Conservation (phyloP, 805 yeast species). For the Wickerhamomyces bisporus region DNA sequence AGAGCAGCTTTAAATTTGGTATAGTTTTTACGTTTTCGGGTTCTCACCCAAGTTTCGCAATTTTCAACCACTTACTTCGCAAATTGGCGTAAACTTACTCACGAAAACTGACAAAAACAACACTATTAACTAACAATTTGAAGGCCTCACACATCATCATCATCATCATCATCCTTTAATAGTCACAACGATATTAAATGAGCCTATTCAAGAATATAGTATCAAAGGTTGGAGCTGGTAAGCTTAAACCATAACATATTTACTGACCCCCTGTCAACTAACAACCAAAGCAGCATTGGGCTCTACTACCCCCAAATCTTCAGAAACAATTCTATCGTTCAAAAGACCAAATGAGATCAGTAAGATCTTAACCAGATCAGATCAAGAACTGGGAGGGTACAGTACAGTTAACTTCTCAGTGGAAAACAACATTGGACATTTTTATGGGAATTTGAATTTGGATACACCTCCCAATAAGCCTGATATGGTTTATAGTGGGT, state of each 20-base stretch:
- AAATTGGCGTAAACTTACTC: too few species aligned
- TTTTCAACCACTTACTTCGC: too few species aligned
- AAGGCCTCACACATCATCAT: neutral
- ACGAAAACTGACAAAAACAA: too few species aligned
- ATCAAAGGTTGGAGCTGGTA: neutral
- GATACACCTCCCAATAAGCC: slow-evolving; percentile 65
- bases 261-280: too few species aligned
- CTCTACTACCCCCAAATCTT: slow-evolving; percentile 16
- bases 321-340: slow-evolving; percentile 53
- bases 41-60: too few species aligned
- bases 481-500: slow-evolving; percentile 58
- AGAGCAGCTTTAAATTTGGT: too few species aligned
- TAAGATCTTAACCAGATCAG: slow-evolving; percentile 57
- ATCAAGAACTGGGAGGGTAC: slow-evolving; percentile 74
- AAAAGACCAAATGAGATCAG: slow-evolving; percentile 42
- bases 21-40: too few species aligned
- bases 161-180: neutral
- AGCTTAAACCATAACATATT: neutral
- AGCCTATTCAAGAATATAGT: neutral
- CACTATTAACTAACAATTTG: too few species aligned
- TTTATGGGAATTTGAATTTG: slow-evolving; percentile 64
- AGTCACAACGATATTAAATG: neutral
- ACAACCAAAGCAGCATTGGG: slow-evolving; percentile 4
- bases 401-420: slow-evolving; percentile 55
- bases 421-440: slow-evolving; percentile 45